Conservation (phyloP, 1,284 basidiomycete species). For the Cutaneotrichosporon dermatis region DNA sequence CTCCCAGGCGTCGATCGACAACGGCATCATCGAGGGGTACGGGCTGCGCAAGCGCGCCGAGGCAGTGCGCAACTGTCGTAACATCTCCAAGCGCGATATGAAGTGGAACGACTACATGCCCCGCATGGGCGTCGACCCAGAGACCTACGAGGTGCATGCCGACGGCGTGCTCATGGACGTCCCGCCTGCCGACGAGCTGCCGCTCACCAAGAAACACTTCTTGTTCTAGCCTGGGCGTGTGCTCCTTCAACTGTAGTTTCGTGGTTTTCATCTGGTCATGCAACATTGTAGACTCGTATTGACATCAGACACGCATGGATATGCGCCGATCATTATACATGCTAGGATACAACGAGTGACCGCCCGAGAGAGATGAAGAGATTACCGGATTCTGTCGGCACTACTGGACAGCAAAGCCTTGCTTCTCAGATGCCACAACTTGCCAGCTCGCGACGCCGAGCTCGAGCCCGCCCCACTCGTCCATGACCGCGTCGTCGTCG, state of each 20-base stretch:
- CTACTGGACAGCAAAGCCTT: not conserved
- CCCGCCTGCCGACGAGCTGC: conserved; percentile 65
- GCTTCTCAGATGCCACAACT: not conserved
- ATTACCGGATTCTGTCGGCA: not conserved
- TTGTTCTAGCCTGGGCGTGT: conserved; percentile 28
- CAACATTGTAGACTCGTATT: not conserved
- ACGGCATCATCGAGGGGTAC: conserved; percentile 62
- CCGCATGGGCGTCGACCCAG: conserved; percentile 81
- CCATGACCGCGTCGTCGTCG: conserved; percentile 18
- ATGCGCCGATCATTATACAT: not conserved
- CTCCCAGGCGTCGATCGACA: conserved; percentile 65
- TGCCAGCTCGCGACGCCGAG: conserved; percentile 13
- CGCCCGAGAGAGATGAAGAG: too few species aligned
- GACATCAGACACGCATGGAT: not conserved
- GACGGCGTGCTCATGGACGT: conserved; percentile 74
- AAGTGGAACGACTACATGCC: conserved; percentile 84
- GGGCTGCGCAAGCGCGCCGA: conserved; percentile 68
- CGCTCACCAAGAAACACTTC: conserved; percentile 63
- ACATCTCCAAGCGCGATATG: conserved; percentile 80
- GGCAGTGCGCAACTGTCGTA: conserved; percentile 72
- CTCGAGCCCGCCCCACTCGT: conserved; percentile 20
- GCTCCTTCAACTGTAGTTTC: too few species aligned
- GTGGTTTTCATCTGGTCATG: too few species aligned
- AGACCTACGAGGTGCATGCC: conserved; percentile 80
- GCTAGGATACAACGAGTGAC: not conserved